phyloP scores from a whole-genome alignment of 495 filamentous ascomycete genomes.

The Achaetomiella virescens region DNA sequence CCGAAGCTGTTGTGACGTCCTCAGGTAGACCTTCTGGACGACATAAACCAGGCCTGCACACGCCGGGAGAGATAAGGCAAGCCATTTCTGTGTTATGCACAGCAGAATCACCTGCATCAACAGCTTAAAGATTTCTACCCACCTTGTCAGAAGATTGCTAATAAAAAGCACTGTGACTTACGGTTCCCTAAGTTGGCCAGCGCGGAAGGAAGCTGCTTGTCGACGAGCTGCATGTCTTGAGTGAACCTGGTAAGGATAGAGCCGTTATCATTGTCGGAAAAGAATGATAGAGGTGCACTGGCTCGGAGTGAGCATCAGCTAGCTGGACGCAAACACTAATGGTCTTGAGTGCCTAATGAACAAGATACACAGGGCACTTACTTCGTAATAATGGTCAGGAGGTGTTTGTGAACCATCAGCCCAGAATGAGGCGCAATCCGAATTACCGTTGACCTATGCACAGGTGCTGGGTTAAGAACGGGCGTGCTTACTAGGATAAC shows the following conservation, averaged over 20 bases:
- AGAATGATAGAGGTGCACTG: slow-evolving; percentile 26
- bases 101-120: slow-evolving; percentile 34
- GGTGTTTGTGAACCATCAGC: slow-evolving; percentile 16
- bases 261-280: slow-evolving; percentile 20
- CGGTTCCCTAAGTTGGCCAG: slow-evolving; percentile 8
- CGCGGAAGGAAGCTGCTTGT: slow-evolving; percentile 44
- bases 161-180: slow-evolving; percentile 6
- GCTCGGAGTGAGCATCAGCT: background rate
- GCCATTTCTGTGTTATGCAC: slow-evolving; percentile 38
- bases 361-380: slow-evolving; percentile 2
- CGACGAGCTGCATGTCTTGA: slow-evolving; percentile 56
- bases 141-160: background rate
- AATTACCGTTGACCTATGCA: background rate
- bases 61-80: slow-evolving; percentile 32
- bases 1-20: slow-evolving; percentile 59
- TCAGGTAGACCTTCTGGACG: slow-evolving; percentile 56
- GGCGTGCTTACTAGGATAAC: too few species aligned
- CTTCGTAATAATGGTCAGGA: slow-evolving; percentile 14
- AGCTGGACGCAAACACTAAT: too few species aligned
- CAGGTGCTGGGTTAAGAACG: background rate
- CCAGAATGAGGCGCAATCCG: slow-evolving; percentile 14
- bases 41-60: slow-evolving; percentile 37
- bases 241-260: slow-evolving; percentile 45
- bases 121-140: slow-evolving; percentile 25
- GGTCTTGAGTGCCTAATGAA: background rate